Evolutionary conservation across 1,284 basidiomycete genomes (phyloP), one percentile per base, ranked within the genome.

Genomic region (Vanrija pseudolonga): DNA sequence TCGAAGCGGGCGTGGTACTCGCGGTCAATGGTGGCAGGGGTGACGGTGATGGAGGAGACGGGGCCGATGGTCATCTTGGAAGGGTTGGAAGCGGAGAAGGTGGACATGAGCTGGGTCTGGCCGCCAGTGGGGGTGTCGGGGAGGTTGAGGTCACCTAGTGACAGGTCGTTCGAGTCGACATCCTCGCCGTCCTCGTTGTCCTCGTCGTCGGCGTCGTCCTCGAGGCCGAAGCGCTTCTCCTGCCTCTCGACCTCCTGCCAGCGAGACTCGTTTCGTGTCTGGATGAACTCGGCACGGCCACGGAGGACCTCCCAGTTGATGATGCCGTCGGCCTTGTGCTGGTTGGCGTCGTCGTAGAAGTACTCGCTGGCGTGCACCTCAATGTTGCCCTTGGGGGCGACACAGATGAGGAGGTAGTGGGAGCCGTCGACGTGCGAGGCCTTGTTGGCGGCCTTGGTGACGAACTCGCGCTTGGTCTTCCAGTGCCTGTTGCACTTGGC

Each of bases 381-480:
- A n/a, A 80, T 76, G 56, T 80, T 77, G 8, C 80, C 80, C 36
- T 77, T 73, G 12, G 80, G 78, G 3, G 76, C 77, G 51, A 82
- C 78, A 72, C 77, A 80, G 49, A 80, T 66, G 56, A 82, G 78
- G 52, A 80, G 78, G 65, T 80, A 82, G 57, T 81, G 80, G 19
- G 73, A 76, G 17, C 80, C 80, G 63, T 81, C 81, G 73, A 80
- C 79, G 66, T 76, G 76, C 3, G 74, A 73, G 12, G 74, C 69
- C 61, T 75, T 74, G 57, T 80, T 80, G 17, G 81, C 74, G 0
- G 77, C 72, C 28, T 79, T 76, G 1, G 81, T 72, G 55, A 82
- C 78, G 52, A 80, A 74, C 61, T 81, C 80, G 55, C 80, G 76
- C 60, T 81, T 81, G 53, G 78, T 77, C 64, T 80, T 80, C 71